Evolutionary conservation across 805 yeast species (phyloP).

Genomic region (Wickerhamomyces chambardii): DNA sequence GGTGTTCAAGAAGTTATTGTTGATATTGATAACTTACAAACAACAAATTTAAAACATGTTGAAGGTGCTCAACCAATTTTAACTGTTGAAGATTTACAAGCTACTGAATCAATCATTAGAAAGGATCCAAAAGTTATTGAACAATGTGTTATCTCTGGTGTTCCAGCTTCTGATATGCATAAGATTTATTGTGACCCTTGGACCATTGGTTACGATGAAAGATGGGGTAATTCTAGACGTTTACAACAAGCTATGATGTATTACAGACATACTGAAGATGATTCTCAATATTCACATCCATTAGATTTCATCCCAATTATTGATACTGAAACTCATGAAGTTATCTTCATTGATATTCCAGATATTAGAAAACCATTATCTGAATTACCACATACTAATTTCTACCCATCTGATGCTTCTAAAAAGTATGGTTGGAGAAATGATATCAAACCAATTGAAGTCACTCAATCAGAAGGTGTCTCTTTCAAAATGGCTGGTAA

Average conservation of each 20-base stretch:
- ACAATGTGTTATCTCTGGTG: constrained; percentile 64
- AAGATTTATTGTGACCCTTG: constrained; percentile 59
- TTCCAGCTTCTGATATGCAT: constrained; percentile 39
- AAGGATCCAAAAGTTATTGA: constrained; percentile 62
- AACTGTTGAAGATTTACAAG: constrained; percentile 57
- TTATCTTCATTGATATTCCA: constrained; percentile 70
- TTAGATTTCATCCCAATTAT: constrained; percentile 78
- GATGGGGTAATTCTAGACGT: constrained; percentile 72
- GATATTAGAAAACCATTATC: constrained; percentile 64
- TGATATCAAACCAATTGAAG: constrained; percentile 56
- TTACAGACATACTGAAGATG: constrained; percentile 69
- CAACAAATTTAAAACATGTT: constrained; percentile 37
- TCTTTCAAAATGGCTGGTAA: constrained; percentile 66
- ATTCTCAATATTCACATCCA: constrained; percentile 60
- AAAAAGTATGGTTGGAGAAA: constrained; percentile 58
- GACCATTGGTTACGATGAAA: constrained; percentile 65
- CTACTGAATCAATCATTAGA: constrained; percentile 58
- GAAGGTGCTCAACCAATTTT: constrained; percentile 69
- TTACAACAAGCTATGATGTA: constrained; percentile 77
- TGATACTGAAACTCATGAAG: constrained; percentile 62
- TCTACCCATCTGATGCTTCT: constrained; percentile 55
- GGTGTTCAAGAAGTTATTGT: constrained; percentile 70
- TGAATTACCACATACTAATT: constrained; percentile 58
- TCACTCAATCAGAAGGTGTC: constrained; percentile 78
- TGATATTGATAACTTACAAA: constrained; percentile 38